Base-by-base conservation (phyloP, 305 asterid species). In the Fraxinus sp. region DNA sequence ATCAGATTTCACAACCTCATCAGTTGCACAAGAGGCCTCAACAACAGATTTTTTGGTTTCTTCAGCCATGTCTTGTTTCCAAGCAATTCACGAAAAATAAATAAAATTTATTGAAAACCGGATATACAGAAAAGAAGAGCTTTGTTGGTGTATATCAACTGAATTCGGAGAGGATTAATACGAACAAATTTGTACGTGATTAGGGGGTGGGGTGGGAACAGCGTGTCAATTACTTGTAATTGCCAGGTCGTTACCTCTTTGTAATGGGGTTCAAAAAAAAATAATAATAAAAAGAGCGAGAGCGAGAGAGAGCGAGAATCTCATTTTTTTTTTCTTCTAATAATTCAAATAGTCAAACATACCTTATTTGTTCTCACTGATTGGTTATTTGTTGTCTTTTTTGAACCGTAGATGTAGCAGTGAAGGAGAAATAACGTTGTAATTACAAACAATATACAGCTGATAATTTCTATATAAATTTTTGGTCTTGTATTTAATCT, bases 1-100 rank as follows among this genome's bases (percentile, higher is more conserved):
- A 84, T 84, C 86, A 49, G 86, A 80, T 75, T 80, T 80, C 1
- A 80, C 86, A 70, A 76, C 86, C 7, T 75, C 84, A 10, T 77
- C 76, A 26, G 85, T 70, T 9, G 78, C 74, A 26, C 62, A 20
- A 4, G 79, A 55, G 18, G 84, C 24, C 75, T 33, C 80, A 41
- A 24, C 26, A 7, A 74, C 43, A 5, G 83, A 7, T 41, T 32
- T 52, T 26, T 39, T 62, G 0, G 66, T 84, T 80, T 84, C 86
- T 57, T 80, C 86, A 33, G 86, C 84, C 80, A 75, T 66, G 22
- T 52, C 80, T 28, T 52, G 39, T 46, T 24, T 24, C 11, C 74
- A 26, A 26, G 22, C 36, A 66, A 66, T 66, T 66, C 74, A 66
- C 16, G 18, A 26, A 66, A 26, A 66, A 2, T 9, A 11, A 66